Base-by-base conservation (phyloP, 176 grass and related monocot genomes). In the Oryza coarctata region DNA sequence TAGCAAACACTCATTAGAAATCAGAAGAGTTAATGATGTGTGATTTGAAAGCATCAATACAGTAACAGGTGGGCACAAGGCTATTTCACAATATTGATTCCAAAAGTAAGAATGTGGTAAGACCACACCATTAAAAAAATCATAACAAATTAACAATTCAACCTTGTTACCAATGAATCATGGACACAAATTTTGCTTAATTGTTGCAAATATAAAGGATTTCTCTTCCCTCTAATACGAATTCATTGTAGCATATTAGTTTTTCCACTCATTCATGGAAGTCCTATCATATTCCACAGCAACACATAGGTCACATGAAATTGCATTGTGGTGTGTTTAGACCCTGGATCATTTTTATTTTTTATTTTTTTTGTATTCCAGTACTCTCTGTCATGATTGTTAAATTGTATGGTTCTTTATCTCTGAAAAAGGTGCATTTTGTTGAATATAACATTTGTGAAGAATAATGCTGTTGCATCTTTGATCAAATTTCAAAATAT, bases 1-100 rank as follows among this genome's bases (percentile, higher is more conserved):
- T 41, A 64, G 68, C 8, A 41, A 84, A 82, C 15, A 29, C 13
- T 71, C 43, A 49, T 76, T 11, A 82, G 34, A 69, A 81, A 76
- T 29, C 43, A 29, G 12, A 91, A 76, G 69, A 36, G 25, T 57
- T 45, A 44, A 52, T 10, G 36, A 74, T 4, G 2, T 23, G 38
- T 27, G 22, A 0, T 78, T 28, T 67, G 63, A 29, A 75, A 13
- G 29, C 7, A 69, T 25, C 27, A 71, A 69, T 34, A 10, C 49
- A 68, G 61, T 63, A 69, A 64, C 22, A 79, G 4, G 61, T 85
- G 33, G 25, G 75, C 38, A 61, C 36, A 77, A 12, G n/a, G 7
- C 18, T 65, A 22, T 30, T 70, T 20, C 47, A 73, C 27, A 61
- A 61, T 69, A n/a, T 70, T 78, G 2, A 69, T 78, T 38, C 26